phyloP scores from a whole-genome alignment of 2,329 filamentous ascomycete genomes.

The Aspergillus sojae region DNA sequence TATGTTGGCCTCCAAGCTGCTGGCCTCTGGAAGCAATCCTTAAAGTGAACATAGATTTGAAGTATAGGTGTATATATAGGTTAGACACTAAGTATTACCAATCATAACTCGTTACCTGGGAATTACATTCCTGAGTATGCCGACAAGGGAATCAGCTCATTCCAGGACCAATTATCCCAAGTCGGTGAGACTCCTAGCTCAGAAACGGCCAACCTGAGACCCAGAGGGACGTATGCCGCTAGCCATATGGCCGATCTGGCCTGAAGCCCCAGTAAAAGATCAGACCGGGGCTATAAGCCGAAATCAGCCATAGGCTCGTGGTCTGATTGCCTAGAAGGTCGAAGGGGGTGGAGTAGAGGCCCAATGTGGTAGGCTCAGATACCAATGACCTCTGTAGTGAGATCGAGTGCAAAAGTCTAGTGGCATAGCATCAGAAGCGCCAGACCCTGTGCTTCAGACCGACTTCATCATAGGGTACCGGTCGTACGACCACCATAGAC shows the following conservation, averaged over 20 bases:
- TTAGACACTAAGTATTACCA: background rate
- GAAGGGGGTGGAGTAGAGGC: background rate
- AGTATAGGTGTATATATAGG: background rate
- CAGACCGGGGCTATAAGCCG: background rate
- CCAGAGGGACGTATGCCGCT: background rate
- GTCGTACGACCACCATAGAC: constrained; percentile 3
- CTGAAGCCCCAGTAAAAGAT: background rate
- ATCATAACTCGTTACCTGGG: background rate
- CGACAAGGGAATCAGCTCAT: background rate
- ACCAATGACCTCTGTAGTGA: no score
- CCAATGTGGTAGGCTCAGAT: background rate
- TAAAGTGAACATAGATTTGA: background rate
- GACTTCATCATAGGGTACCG: background rate
- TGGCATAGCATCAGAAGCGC: background rate
- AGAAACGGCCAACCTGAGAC: background rate
- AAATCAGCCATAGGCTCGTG: constrained; percentile 4
- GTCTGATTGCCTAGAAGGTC: constrained; percentile 1
- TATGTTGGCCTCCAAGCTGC: background rate
- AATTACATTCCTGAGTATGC: background rate
- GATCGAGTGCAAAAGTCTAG: background rate
- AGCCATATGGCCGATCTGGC: background rate
- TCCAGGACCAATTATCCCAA: background rate
- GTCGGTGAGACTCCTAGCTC: background rate
- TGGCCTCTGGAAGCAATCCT: background rate
- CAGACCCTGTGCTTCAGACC: constrained; percentile 1